Conservation (phyloP, 768 basidiomycete genomes). For the Lactifluus subvellereus region DNA sequence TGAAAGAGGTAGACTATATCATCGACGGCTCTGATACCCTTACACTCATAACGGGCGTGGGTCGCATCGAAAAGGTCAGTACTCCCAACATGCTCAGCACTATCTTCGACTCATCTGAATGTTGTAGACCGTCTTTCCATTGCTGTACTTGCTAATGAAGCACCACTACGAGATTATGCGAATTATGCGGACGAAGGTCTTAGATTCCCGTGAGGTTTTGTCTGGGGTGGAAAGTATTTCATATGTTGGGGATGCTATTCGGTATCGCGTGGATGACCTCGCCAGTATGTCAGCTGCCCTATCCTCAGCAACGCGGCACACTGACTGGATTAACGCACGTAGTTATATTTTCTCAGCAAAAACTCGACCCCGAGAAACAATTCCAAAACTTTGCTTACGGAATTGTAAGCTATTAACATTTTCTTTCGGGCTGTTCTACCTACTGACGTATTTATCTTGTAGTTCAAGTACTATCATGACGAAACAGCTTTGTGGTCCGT, state of each 20-base stretch:
- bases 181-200: slow-evolving; percentile 2
- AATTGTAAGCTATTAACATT: slow-evolving; percentile 15
- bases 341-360: slow-evolving; percentile 26
- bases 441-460: background rate
- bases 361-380: slow-evolving; percentile 20
- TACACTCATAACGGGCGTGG: slow-evolving; percentile 27
- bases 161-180: slow-evolving; percentile 25
- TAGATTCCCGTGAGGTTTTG: slow-evolving; percentile 7
- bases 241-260: background rate
- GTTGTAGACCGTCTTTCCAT: slow-evolving; percentile 17
- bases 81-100: background rate
- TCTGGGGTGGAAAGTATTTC: background rate
- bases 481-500: background rate
- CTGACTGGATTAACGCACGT: background rate
- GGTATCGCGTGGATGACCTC: slow-evolving; percentile 5
- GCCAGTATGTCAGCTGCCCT: background rate
- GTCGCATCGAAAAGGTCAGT: slow-evolving; percentile 30
- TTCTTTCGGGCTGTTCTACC: background rate
- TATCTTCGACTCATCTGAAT: background rate
- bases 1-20: slow-evolving; percentile 27
- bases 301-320: too few species aligned
- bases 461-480: slow-evolving; percentile 11
- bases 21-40: slow-evolving; percentile 31
- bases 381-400: slow-evolving; percentile 26
- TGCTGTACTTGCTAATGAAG: slow-evolving; percentile 21